Conservation (phyloP, 345 rosid genomes). For the Populus alba region DNA sequence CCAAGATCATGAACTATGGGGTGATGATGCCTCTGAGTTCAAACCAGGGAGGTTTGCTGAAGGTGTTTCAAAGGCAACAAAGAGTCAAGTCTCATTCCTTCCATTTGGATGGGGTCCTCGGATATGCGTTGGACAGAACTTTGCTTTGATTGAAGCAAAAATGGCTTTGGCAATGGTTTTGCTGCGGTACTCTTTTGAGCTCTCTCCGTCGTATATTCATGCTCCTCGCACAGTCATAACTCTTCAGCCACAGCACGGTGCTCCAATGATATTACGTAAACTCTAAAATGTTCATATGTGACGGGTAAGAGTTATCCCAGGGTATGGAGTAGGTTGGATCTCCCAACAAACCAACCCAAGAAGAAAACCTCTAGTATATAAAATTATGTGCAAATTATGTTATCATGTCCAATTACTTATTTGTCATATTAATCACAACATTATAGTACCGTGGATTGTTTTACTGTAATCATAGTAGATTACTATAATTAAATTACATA, state of each 20-base stretch:
- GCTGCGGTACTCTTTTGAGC: constrained; percentile 39
- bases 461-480: too few species aligned
- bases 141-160: constrained; percentile 57
- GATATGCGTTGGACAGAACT: constrained; percentile 44
- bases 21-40: constrained; percentile 36
- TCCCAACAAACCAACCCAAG: too few species aligned
- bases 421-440: too few species aligned
- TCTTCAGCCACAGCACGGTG: constrained; percentile 59
- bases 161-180: constrained; percentile 49
- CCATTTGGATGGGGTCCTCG: constrained; percentile 50
- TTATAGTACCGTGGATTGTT: too few species aligned
- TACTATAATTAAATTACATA: too few species aligned
- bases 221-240: constrained; percentile 42
- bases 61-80: constrained; percentile 41
- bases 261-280: constrained; percentile 38
- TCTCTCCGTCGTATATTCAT: constrained; percentile 51
- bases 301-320: too few species aligned
- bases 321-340: too few species aligned
- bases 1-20: constrained; percentile 15
- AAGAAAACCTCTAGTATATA: too few species aligned
- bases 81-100: constrained; percentile 26
- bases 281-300: neutral
- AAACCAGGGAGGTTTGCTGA: constrained; percentile 45
- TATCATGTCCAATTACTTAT: too few species aligned
- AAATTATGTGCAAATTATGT: too few species aligned